These are phyloP conservation scores for Paratinospora sagittata DNA, from an alignment of 164 flowering plant species.

Conservation along the genomic window DNA sequence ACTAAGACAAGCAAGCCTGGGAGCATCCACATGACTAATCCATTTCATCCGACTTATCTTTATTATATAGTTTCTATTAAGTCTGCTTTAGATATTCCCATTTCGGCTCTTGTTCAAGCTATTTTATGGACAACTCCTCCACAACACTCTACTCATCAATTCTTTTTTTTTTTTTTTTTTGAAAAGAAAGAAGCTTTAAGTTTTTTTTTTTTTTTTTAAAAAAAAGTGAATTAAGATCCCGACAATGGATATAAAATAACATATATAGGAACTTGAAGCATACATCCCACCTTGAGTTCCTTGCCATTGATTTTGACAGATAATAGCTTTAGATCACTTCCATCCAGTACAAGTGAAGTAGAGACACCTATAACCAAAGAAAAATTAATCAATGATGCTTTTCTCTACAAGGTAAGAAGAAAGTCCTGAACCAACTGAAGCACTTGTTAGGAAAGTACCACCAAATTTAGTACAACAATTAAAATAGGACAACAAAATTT, in stretches of 20 bases:
- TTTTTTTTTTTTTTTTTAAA: no score
- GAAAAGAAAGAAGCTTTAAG: neutral
- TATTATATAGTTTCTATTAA: neutral
- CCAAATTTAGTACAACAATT: neutral
- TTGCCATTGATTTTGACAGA: slow-evolving; percentile 55
- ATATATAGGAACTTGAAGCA: neutral
- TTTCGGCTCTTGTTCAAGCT: neutral
- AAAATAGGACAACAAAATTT: neutral
- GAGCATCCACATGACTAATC: neutral
- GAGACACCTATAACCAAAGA: slow-evolving; percentile 42
- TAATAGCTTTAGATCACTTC: slow-evolving; percentile 62
- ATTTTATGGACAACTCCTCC: neutral
- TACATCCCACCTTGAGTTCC: slow-evolving; percentile 51
- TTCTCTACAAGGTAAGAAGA: neutral
- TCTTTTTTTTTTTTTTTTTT: neutral
- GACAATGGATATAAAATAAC: neutral
- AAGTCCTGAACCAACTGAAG: neutral
- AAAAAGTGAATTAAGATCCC: no score
- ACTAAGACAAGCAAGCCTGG: neutral
- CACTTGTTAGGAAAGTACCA: neutral
- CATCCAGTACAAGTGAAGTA: slow-evolving; percentile 68
- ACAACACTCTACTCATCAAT: neutral
- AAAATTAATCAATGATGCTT: neutral
- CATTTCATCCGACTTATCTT: neutral
- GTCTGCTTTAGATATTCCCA: neutral